Percentiles rank a stretch among this genome's conserved stretches.
Conservation (phyloP, 169 alveolate species). For the Plasmodium knowlesi region DNA sequence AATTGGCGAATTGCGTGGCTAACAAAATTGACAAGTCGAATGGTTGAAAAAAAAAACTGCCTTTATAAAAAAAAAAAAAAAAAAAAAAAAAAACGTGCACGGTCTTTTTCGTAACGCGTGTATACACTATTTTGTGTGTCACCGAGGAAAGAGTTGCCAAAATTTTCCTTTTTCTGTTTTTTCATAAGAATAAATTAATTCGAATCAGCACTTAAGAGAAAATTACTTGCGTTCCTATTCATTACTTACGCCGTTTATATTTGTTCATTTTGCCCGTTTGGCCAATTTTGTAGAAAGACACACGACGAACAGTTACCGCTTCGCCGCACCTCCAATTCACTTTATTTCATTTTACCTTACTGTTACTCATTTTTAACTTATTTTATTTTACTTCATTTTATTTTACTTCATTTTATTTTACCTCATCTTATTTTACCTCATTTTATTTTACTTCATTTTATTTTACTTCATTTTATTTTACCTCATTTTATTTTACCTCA, state of each 20-base stretch:
- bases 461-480: background rate
- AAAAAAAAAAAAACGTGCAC: slow-evolving; percentile 5
- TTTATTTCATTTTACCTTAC: background rate
- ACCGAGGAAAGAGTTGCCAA: background rate
- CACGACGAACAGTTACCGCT: background rate
- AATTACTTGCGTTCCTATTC: slow-evolving; percentile 5
- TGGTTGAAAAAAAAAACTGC: background rate
- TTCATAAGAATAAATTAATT: slow-evolving; percentile 13
- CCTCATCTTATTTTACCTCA: background rate
- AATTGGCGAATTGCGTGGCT: background rate
- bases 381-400: no score
- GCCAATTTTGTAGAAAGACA: background rate
- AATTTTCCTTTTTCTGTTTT: background rate
- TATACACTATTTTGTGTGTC: slow-evolving; percentile 8
- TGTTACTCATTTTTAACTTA: no score
- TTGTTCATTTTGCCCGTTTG: background rate
- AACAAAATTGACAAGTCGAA: background rate
- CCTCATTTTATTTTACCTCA: background rate
- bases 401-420: no score
- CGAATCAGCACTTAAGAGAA: slow-evolving; percentile 14
- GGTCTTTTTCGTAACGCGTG: background rate
- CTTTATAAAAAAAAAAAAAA: slow-evolving; percentile 1
- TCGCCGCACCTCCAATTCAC: background rate
- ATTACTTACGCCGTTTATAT: background rate
- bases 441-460: no score